Conservation (phyloP, 495 filamentous ascomycete genomes). For the Neurospora intermedia region DNA sequence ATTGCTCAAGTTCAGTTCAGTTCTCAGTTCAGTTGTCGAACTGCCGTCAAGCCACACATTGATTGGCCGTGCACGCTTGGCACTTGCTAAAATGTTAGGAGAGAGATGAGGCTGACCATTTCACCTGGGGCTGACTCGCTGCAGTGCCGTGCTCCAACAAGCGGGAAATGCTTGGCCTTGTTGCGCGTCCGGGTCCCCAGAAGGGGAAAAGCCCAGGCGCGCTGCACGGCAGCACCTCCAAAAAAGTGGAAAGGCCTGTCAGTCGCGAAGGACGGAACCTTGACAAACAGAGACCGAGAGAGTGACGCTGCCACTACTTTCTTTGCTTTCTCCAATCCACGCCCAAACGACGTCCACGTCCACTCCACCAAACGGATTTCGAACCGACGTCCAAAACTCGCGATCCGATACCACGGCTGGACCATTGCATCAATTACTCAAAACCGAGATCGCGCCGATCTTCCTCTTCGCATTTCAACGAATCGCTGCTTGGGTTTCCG, state of each 20-base stretch:
- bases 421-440: neutral
- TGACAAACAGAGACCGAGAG: neutral
- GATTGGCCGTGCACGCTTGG: neutral
- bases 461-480: neutral
- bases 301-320: neutral
- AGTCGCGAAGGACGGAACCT: neutral
- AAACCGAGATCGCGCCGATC: neutral
- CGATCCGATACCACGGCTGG: neutral
- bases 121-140: neutral
- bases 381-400: neutral
- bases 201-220: conserved; percentile 10
- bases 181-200: neutral
- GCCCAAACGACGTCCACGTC: neutral
- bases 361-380: neutral
- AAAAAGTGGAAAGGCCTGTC: conserved; percentile 13
- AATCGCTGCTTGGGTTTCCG: neutral
- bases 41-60: neutral
- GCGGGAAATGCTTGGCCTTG: neutral
- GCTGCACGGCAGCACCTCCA: conserved; percentile 14
- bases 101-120: neutral
- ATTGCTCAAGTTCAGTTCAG: neutral
- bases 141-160: neutral
- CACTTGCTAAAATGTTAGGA: neutral
- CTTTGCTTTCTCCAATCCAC: neutral
- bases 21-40: neutral